Base-by-base conservation (phyloP, 805 yeast species). In the Ogataea salicorniae region DNA sequence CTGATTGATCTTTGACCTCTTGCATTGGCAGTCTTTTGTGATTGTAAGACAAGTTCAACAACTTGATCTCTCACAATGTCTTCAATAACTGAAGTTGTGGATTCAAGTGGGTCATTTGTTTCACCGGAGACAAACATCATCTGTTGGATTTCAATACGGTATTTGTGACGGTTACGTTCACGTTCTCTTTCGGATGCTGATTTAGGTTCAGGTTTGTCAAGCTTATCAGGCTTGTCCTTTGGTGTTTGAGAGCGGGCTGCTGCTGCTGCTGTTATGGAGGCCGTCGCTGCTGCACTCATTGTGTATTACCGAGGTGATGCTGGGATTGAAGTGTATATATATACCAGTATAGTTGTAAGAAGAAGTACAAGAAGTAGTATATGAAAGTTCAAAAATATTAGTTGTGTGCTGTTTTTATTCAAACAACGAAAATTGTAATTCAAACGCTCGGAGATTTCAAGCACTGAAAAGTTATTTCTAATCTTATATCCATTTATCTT, bases 91-190 rank as follows among this genome's bases (percentile, higher is more conserved):
- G 92, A 81, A 0, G 97, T 87, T 0, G 97, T 88, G 54, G 87
- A 95, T 15, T 84, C 77, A 0, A 97, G 96, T 1, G 98, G 95
- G 59, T 94, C 99, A 56, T 87, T 87, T 0, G 94, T 81, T 64
- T 94, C 98, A 2, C 99, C 99, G 46, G 85, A 77, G 47, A 94
- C 99, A 72, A 94, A 94, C 99, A 94, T 94, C 99, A 94, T 94
- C 71, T 87, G 94, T 67, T 94, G 99, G 59, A 94, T 94, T 70
- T 94, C 99, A 36, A 87, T 79, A 48, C 95, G 74, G 66, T 92
- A 94, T 61, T 84, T 82, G 70, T 87, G 83, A 62, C 81, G 81
- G 46, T 71, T 54, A 43, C 56, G 58, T 41, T 61, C 61, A 31
- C 51, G 54, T n/a, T 52, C 52, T 34, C 38, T 48, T n/a, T 45